Base-by-base conservation (phyloP, 2,329 filamentous ascomycete species). In the Dactylellina leptospora region DNA sequence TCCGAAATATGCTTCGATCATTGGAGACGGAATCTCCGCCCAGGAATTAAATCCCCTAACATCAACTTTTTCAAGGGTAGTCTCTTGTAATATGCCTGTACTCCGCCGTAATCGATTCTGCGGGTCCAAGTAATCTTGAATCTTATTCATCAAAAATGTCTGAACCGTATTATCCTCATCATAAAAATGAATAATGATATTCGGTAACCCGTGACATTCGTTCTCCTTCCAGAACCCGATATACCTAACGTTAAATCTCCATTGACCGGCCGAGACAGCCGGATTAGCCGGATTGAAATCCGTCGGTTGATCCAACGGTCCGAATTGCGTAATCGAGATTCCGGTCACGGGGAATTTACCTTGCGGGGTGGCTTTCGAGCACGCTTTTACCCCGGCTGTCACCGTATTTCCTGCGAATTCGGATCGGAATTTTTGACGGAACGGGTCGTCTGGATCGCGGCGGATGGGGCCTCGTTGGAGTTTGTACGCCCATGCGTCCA, bases 171-270 rank as follows among this genome's bases (percentile, higher is more conserved):
- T 55, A 3, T 48, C 47, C 4, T n/a, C 22, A 9, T 23, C 9
- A 30, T 63, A 63, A 45, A 63, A 63, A 16, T 40, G 48, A n/a
- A 63, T 25, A 8, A 63, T 47, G 5, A 63, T 16, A 33, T 27
- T 55, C 8, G 60, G 60, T 28, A 63, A 33, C 2, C 60, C 60
- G 1, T 48, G 3, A 27, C 60, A 63, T 1, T 55, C n/a, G 3
- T n/a, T 27, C 1, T 55, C 23, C 38, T 55, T 63, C 60, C 60
- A 63, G 38, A 63, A 63, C 2, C 60, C 60, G 13, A 63, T 16
- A 30, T 53, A 63, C 20, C 27, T 23, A 6, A 63, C 3, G 1
- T 16, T 18, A 9, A 45, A 25, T 3, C 40, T 18, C 38, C 38
- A 63, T 9, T 6, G 5, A 11, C 48, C 48, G n/a, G n/a, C n/a